Percentiles rank a stretch among this genome's conserved stretches.
Evolutionary conservation across 495 filamentous ascomycete genomes (phyloP).

Genomic region (Aspergillus affinis): DNA sequence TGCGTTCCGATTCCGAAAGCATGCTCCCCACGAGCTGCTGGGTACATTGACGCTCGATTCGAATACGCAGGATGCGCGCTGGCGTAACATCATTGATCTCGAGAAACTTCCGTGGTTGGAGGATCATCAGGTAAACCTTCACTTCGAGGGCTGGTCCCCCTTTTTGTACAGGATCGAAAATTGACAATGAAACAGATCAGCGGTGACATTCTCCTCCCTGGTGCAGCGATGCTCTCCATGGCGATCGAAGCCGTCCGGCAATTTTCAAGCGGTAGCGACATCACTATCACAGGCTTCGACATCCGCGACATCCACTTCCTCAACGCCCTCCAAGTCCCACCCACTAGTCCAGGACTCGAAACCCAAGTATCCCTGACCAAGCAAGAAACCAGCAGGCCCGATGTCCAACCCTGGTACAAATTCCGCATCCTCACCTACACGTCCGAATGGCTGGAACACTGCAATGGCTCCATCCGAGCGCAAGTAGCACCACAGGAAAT

Average conservation of each 20-base stretch:
- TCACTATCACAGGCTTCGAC: neutral
- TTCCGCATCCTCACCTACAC: too few species aligned
- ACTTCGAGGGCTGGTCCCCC: conserved; percentile 37
- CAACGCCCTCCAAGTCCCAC: too few species aligned
- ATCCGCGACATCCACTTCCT: neutral
- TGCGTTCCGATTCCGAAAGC: neutral
- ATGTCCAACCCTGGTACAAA: too few species aligned
- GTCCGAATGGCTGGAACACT: too few species aligned
- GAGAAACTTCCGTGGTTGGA: conserved; percentile 5
- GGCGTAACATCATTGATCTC: neutral
- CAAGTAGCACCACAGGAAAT: too few species aligned
- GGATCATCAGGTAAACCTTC: conserved; percentile 17
- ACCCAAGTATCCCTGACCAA: too few species aligned
- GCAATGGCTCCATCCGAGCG: too few species aligned
- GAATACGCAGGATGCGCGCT: neutral
- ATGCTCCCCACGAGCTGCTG: neutral
- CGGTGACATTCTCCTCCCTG: neutral
- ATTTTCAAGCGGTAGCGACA: too few species aligned
- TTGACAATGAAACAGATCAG: too few species aligned
- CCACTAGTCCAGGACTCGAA: too few species aligned
- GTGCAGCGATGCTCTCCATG: neutral
- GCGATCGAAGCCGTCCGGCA: neutral
- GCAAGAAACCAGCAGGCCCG: too few species aligned
- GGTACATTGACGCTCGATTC: neutral
- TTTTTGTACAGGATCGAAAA: conserved; percentile 28